Base-by-base conservation (phyloP, 495 filamentous ascomycete species). In the Penicillium longicatenatum region DNA sequence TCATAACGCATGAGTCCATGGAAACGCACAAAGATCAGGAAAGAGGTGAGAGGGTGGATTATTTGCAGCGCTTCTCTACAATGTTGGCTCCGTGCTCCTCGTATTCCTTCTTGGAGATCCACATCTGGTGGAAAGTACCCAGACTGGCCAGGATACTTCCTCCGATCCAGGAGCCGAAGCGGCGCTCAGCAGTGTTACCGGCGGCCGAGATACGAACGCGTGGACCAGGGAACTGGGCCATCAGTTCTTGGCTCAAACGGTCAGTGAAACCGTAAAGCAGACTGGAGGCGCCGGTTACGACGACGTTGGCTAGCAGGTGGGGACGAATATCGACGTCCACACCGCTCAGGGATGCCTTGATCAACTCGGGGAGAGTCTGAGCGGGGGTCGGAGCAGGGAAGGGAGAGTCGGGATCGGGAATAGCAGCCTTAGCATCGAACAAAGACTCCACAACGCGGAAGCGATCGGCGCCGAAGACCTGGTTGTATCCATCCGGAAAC, bases 41-140 rank as follows among this genome's bases (percentile, higher is more conserved):
- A 52, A 20, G 50, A 55, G 14, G 35, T 29, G 56, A 31, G 45
- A 33, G 5, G 54, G 43, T 33, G 52, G 5, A 53, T 73, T 68
- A 83, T 61, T 82, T 83, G 72, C 80, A 86, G 57, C 82, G 78
- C 70, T 85, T 84, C 68, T 84, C 80, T n/a, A 85, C 78, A 64
- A 86, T 84, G 56, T 78, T 76, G 33, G 79, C 70, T 2, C 82
- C 83, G 62, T 84, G 77, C 57, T 86, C 81, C 6, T 86, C 84
- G 56, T 82, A 84, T 55, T 84, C 82, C 63, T 86, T 85, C 75
- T 82, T 83, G 20, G 87, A 91, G 60, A 99, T 92, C 94, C 94
- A 99, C 89, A 98, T 90, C 73, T 97, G 93, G 78, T 99, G 94
- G 73, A 99, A 99, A n/a, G 91, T 96, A 9, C 95, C 95, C 78